phyloP scores from a whole-genome alignment of 2,329 filamentous ascomycete species.

The Xylaria digitata region DNA sequence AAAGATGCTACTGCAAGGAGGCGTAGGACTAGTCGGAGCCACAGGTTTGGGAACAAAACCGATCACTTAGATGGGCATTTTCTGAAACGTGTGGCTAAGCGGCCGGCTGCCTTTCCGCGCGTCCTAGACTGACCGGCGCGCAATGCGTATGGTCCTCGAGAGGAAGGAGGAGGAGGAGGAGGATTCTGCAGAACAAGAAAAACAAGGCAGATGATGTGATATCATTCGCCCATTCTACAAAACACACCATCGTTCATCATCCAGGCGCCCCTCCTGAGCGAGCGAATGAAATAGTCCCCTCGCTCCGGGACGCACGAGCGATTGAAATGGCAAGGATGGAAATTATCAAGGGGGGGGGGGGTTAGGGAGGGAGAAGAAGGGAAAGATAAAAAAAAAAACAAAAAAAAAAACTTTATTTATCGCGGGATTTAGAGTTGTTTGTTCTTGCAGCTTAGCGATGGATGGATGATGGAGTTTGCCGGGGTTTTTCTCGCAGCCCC shows the following conservation, averaged over 20 bases:
- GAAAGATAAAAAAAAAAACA: background rate
- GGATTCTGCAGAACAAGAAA: background rate
- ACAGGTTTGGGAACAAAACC: background rate
- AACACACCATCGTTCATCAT: constrained; percentile 8
- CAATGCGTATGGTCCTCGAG: background rate
- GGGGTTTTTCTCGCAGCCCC: background rate
- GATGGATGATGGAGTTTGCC: background rate
- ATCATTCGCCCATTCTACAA: constrained; percentile 8
- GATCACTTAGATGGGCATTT: background rate
- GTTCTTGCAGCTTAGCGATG: background rate
- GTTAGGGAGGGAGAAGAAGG: background rate
- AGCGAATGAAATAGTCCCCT: background rate
- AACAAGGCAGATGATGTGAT: background rate
- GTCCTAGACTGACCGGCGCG: background rate
- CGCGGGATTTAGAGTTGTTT: background rate
- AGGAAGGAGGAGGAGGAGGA: too few relatives aligned
- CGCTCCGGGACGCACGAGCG: background rate
- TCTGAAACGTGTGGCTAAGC: constrained; percentile 28
- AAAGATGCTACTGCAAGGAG: constrained; percentile 7
- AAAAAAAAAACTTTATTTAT: background rate
- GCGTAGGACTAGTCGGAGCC: background rate
- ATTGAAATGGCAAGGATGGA: background rate
- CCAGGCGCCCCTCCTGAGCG: background rate
- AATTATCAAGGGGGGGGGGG: background rate
- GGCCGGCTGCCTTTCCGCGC: constrained; percentile 6